These are phyloP conservation scores for Russula dissimulans DNA, from an alignment of 768 basidiomycete genomes.

Conservation along the genomic window DNA sequence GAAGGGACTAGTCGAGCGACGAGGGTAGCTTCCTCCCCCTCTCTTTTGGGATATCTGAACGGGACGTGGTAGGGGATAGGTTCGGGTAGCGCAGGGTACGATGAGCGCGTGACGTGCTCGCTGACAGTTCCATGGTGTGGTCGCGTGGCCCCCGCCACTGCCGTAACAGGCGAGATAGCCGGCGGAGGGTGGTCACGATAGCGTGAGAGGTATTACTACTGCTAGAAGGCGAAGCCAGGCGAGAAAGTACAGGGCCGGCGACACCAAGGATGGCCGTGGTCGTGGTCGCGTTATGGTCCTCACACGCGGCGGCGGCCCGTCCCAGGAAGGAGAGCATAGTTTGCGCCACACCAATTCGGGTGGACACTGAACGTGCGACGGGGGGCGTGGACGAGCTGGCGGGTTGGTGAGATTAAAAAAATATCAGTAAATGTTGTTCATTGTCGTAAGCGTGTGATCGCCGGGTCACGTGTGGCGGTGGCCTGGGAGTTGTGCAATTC, in stretches of 20 bases:
- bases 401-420: neutral
- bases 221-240: neutral
- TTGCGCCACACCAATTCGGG: neutral
- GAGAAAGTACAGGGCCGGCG: neutral
- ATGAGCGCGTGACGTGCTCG: neutral
- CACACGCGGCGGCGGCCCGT: neutral
- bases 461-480: too few relatives aligned
- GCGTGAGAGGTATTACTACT: too few relatives aligned
- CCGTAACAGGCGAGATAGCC: neutral
- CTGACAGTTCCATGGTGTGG: neutral
- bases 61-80: neutral
- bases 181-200: too few relatives aligned
- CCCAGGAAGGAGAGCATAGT: neutral
- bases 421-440: too few relatives aligned
- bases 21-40: neutral
- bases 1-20: neutral
- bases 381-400: neutral
- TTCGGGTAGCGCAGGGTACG: neutral
- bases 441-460: too few relatives aligned
- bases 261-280: neutral
- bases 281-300: neutral
- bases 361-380: neutral
- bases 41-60: neutral
- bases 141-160: neutral
- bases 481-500: too few relatives aligned